Evolutionary conservation across 2,329 filamentous ascomycete genomes (phyloP).

Genomic region (Scortechinia acanthostroma): DNA sequence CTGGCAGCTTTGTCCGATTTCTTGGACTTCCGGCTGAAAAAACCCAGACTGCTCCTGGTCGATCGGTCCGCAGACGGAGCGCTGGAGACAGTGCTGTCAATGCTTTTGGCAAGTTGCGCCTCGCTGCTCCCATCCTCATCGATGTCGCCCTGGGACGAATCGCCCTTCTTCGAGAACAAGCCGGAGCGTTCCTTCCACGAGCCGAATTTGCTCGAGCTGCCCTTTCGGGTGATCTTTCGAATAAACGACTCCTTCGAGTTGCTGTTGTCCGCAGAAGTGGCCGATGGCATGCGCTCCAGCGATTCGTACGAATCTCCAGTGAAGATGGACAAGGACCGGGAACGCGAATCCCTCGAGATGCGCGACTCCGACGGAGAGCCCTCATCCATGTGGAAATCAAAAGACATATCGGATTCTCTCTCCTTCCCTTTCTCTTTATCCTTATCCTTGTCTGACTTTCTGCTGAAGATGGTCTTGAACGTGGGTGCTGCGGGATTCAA

Average conservation of each 20-base stretch:
- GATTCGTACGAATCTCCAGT: conserved; percentile 35
- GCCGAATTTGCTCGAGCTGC: conserved; percentile 38
- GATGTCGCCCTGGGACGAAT: conserved; percentile 27
- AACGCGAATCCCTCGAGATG: not conserved
- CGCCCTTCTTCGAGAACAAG: conserved; percentile 33
- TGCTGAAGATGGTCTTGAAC: not conserved
- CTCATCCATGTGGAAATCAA: not conserved
- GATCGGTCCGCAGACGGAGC: conserved; percentile 29
- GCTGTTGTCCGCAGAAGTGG: conserved; percentile 25
- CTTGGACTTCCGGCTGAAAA: conserved; percentile 34
- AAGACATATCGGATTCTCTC: not conserved
- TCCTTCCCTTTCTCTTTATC: not conserved
- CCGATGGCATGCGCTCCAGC: conserved; percentile 32
- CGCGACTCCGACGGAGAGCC: not conserved
- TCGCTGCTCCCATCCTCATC: conserved; percentile 27
- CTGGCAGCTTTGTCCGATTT: conserved; percentile 27
- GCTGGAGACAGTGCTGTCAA: conserved; percentile 28
- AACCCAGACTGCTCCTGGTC: conserved; percentile 30
- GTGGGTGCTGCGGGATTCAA: not conserved
- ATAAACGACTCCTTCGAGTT: conserved; percentile 36
- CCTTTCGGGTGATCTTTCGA: conserved; percentile 38
- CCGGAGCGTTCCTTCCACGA: conserved; percentile 38
- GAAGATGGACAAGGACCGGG: conserved; percentile 20
- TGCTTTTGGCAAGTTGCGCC: conserved; percentile 26
- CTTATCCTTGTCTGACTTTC: not conserved